Evolutionary conservation across 495 filamentous ascomycete genomes (phyloP), one percentile per base, ranked within the genome.

Genomic region (Penicillium macrosclerotiorum): DNA sequence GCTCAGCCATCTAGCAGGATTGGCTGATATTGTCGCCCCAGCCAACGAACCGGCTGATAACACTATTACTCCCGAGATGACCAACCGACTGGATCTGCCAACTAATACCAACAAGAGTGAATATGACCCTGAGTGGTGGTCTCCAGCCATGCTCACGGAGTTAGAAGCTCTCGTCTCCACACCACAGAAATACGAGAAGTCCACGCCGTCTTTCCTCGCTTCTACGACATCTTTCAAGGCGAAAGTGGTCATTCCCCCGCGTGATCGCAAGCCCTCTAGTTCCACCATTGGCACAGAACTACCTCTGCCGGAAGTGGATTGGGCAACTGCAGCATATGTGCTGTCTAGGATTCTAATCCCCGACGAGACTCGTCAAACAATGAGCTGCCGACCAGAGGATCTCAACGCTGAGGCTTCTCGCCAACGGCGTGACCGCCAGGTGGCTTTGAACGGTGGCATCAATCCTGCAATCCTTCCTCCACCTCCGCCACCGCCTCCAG

Each of bases 281-380:
- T 68, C 64, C 16, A 45, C 60, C 1, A 37, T 39, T 0, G 64
- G 55, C 43, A 23, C 47, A 77, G 45, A 76, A 58, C 52, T 69
- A 3, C 83, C 86, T 18, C 76, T 85, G 1, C 87, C 89, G 5
- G 83, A 89, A 19, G 84, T 96, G 0, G 73, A 82, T 30, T 97
- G 94, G 93, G 82, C 85, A 1, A 80, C 83, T 30, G 89, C 89
- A 11, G 75, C 89, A 0, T 76, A 83, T 55, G 91, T 95, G 57
- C 63, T 96, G 12, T 87, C 81, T 54, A 91, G 89, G 59, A 63
- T 90, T 4, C 78, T 97, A 19, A 86, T 96, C 37, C 93, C 93
- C 1, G 68, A 65, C 1, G 68, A 66, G 8, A 69, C 81, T 51
- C 75, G 88, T 8, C 79, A 88, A 62, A 88, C 83, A 0, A 73